Base-by-base conservation (phyloP, 108 stramenopile genomes). In the Ochromonas danica region DNA sequence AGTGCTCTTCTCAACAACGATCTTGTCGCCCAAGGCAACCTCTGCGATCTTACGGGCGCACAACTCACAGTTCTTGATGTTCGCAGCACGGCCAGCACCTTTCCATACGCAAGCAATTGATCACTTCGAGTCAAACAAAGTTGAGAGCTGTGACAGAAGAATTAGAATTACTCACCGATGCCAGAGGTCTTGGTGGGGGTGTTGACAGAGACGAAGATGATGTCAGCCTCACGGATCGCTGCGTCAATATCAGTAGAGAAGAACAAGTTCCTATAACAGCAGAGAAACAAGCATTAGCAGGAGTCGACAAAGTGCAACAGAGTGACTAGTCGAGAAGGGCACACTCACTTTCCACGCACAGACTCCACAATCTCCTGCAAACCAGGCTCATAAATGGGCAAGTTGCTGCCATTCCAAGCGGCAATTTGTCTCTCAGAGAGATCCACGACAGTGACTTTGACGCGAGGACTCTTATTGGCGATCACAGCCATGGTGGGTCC, bases 401-500 rank as follows among this genome's bases (percentile, higher is more conserved):
- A 91, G 10, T 90, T 85, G 77, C 90, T 83, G 62, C 91, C 90
- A 86, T 98, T 96, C 98, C 98, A 98, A 14, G 94, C 95, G 78
- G 91, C 94, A 43, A 98, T 98, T 87, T 94, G 92, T 79, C 91
- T 89, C 84, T 93, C 85, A 60, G 90, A 91, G 45, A 98, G 90
- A 80, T 97, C 97, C n/a, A 96, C 95, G 22, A 97, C 96, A 70
- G 91, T 93, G 43, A 98, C 98, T 57, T 93, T 92, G 78, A 98
- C 88, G 90, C 93, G 89, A 10, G 96, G 96, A 81, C 95, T 96
- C 71, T 93, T 89, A 79, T 90, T 88, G 33, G 98, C 98, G 87
- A 99, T 99, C 45, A 97, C 94, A 0, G 98, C 98, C 98, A 99
- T 99, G 61, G 98, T 99, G 0, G 98, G 98, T n/a, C 98, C 98